A percentile compares a stretch with the other conserved stretches of the same genome.
Evolutionary conservation across 805 yeast species (phyloP).

Genomic region (Jamesozyma jinghongensis): DNA sequence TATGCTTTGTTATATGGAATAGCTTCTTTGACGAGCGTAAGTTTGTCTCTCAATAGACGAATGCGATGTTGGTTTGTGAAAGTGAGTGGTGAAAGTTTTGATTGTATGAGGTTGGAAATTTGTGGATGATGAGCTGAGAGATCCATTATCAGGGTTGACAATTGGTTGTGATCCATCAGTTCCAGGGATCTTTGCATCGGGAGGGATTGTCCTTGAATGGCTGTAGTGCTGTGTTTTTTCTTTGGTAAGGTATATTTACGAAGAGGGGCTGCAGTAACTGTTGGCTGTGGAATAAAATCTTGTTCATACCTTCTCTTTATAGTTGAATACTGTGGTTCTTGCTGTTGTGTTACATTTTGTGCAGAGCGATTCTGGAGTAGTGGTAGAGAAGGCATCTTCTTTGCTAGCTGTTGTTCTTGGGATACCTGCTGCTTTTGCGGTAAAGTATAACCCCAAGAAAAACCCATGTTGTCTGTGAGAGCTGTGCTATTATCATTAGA

Average conservation of each 20-base stretch:
- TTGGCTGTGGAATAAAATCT: too few relatives aligned
- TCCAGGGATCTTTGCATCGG: conserved; percentile 29
- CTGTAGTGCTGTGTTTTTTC: conserved; percentile 11
- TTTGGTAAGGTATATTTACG: conserved; percentile 9
- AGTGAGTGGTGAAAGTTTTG: conserved; percentile 5
- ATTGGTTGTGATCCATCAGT: conserved; percentile 24
- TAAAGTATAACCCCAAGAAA: conserved; percentile 9
- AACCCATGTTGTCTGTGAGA: conserved; percentile 5
- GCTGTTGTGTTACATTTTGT: background rate
- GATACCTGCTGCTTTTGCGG: too few relatives aligned
- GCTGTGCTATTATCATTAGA: background rate
- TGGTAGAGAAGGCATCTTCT: background rate
- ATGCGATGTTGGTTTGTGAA: conserved; percentile 20
- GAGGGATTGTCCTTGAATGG: conserved; percentile 24
- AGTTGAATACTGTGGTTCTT: background rate
- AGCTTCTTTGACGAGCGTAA: conserved; percentile 16
- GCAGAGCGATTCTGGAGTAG: background rate
- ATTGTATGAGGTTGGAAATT: conserved; percentile 14
- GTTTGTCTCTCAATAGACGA: conserved; percentile 15
- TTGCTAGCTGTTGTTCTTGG: too few relatives aligned
- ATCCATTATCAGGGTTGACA: conserved; percentile 16
- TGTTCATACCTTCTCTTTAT: background rate
- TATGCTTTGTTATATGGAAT: conserved; percentile 25
- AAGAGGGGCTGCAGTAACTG: background rate
- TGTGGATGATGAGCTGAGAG: conserved; percentile 17